Evolutionary conservation across 2,329 filamentous ascomycete species (phyloP).

Genomic region (Aspergillus proliferans): DNA sequence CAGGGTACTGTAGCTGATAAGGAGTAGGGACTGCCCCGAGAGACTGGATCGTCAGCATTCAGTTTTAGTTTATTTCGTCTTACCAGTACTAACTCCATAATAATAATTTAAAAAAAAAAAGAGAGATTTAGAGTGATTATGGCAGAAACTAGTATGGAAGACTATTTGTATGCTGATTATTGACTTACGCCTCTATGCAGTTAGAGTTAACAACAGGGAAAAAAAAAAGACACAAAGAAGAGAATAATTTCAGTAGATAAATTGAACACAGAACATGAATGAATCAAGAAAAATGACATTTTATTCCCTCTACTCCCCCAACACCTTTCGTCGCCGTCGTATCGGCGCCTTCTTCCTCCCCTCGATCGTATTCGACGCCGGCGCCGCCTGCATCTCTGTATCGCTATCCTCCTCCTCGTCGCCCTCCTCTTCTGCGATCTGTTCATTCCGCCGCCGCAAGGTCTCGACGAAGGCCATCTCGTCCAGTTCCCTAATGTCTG

Average conservation of each 20-base stretch:
- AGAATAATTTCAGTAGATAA: constrained; percentile 6
- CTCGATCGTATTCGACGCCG: constrained; percentile 22
- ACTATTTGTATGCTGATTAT: neutral
- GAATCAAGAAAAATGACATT: constrained; percentile 1
- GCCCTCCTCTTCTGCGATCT: constrained; percentile 21
- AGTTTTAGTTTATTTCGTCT: neutral
- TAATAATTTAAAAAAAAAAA: neutral
- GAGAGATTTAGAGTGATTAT: no score
- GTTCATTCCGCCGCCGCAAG: constrained; percentile 24
- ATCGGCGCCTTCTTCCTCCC: constrained; percentile 40
- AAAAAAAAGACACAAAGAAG: constrained; percentile 15
- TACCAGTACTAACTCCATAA: neutral
- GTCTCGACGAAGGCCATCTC: constrained; percentile 49
- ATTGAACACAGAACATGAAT: neutral
- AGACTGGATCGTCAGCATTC: neutral
- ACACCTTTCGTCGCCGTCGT: constrained; percentile 29
- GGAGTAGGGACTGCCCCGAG: neutral
- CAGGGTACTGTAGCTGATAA: neutral
- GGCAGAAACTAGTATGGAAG: neutral
- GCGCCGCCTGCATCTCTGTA: constrained; percentile 29
- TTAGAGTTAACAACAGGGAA: constrained; percentile 4
- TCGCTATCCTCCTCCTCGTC: constrained; percentile 33
- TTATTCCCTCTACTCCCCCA: neutral
- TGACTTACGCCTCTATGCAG: neutral
- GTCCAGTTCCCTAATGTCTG: constrained; percentile 74